phyloP scores from a whole-genome alignment of 1,284 basidiomycete genomes.

The Paramarasmius palmivorus region DNA sequence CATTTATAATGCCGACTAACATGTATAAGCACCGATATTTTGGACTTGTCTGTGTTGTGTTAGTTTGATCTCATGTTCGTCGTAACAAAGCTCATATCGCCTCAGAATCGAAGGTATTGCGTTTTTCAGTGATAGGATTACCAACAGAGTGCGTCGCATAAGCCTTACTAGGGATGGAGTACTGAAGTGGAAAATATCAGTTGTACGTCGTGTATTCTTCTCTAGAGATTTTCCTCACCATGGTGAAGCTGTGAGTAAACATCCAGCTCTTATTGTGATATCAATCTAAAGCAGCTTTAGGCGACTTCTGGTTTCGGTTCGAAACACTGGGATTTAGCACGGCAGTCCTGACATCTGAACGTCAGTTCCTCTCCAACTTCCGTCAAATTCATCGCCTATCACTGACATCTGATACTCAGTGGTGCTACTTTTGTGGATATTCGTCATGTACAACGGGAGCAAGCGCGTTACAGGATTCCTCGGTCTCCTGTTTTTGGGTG shows the following conservation, averaged over 20 bases:
- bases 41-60: conserved; percentile 11
- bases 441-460: conserved; percentile 9
- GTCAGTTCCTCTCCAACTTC: conserved; percentile 1
- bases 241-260: not conserved
- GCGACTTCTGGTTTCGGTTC: conserved; percentile 12
- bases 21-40: conserved; percentile 11
- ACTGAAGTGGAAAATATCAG: not conserved
- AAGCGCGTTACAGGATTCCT: not conserved
- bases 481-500: not conserved
- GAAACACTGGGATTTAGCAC: conserved; percentile 10
- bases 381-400: not conserved
- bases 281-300: not conserved
- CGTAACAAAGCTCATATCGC: too few relatives aligned
- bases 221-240: too few relatives aligned
- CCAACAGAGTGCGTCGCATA: not conserved
- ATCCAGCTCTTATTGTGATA: not conserved
- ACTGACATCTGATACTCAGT: conserved; percentile 1
- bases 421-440: conserved; percentile 12
- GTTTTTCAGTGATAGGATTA: not conserved
- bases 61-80: not conserved
- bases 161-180: too few relatives aligned
- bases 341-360: conserved; percentile 7
- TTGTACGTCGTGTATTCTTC: not conserved
- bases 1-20: not conserved
- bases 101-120: conserved; percentile 6